Evolutionary conservation across 2,329 filamentous ascomycete genomes (phyloP), one percentile per base, ranked within the genome.

Genomic region (Cladosporium sp.): DNA sequence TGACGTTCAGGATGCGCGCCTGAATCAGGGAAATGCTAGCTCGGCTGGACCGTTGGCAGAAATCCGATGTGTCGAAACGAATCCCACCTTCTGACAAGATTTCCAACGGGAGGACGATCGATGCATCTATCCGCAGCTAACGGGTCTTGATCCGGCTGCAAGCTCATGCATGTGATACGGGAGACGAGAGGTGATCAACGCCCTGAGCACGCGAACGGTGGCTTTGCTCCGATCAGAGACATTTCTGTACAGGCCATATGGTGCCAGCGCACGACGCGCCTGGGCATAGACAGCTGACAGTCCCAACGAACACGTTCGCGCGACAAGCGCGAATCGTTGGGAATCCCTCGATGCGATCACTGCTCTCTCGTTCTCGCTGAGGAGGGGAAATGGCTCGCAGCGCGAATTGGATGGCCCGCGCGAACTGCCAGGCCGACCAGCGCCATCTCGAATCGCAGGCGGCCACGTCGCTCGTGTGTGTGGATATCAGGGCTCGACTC

Each of bases 361-460:
- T 50, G n/a, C 45, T 49, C 19, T 28, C 38, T 17, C 11, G 30
- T 40, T 50, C 47, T 28, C 11, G 47, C 47, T 50, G 47, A 37
- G 28, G 28, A 37, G 30, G 47, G 30, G 30, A 22, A 45, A 25
- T 45, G 38, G 25, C 17, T 42, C 38, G 17, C 40, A 55, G 38
- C 22, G 28, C 38, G 40, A 45, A 45, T 42, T 28, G 34, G 47
- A 28, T 42, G 40, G 25, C 38, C 25, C 51, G 38, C 51, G 40
- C 37, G 38, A 34, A 43, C 51, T n/a, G 22, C 38, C 20, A 37
- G 38, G 17, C 47, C 45, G 60, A 54, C 58, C 59, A 60, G 59
- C 61, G 63, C 63, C 63, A 61, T 59, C 61, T 62, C 65, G 64
- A 68, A 68, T 69, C 58, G 62, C 40, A 65, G 60, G 52, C 58